A percentile compares a stretch with the other conserved stretches of the same genome.
phyloP scores from a whole-genome alignment of 2,329 filamentous ascomycete genomes.

The Pseudogymnoascus sp. region DNA sequence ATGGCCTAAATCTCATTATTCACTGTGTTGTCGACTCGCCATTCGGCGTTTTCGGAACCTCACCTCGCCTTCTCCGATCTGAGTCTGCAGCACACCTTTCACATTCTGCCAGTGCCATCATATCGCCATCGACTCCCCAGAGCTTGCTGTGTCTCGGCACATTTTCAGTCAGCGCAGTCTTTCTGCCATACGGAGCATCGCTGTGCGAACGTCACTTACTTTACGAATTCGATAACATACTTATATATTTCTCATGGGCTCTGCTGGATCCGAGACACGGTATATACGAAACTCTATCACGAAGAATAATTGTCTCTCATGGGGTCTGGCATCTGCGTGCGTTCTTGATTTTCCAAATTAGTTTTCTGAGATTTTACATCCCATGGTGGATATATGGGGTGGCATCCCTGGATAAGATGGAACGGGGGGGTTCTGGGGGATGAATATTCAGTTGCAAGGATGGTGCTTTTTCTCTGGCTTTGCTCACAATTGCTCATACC shows the following conservation, averaged over 20 bases:
- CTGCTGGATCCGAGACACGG: not conserved
- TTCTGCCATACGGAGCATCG: not conserved
- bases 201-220: not conserved
- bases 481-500: not conserved
- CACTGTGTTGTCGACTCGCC: not conserved
- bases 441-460: not conserved
- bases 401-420: not conserved
- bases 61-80: not conserved
- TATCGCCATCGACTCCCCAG: not conserved
- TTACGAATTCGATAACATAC: not conserved
- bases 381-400: not conserved
- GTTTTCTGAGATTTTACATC: not conserved
- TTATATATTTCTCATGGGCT: not conserved
- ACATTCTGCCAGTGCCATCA: not conserved
- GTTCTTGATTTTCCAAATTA: not conserved
- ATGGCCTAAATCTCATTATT: not conserved
- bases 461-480: not conserved
- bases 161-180: not conserved
- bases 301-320: not conserved
- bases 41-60: not conserved
- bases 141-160: not conserved
- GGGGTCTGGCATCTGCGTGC: not conserved
- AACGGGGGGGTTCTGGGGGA: not conserved
- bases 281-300: not conserved
- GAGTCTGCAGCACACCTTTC: not conserved